phyloP scores from a whole-genome alignment of 768 basidiomycete species.

The Suillus alpinus region DNA sequence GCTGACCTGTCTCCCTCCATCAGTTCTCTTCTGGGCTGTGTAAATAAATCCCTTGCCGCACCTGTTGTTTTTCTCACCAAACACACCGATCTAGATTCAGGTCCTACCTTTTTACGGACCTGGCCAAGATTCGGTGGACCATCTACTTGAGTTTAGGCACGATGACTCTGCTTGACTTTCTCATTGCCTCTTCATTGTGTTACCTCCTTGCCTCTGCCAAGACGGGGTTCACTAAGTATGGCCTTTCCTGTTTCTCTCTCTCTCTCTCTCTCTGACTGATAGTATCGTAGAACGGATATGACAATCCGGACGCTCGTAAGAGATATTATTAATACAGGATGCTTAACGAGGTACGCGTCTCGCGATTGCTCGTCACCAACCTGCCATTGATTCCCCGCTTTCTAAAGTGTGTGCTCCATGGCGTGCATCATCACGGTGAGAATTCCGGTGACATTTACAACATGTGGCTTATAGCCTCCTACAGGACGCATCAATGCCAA shows the following conservation, averaged over 20 bases:
- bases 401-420: neutral
- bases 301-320: neutral
- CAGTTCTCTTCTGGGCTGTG: neutral
- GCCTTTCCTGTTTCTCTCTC: neutral
- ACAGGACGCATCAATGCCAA: slow-evolving; percentile 48
- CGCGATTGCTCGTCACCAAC: neutral
- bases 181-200: neutral
- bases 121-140: neutral
- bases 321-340: neutral
- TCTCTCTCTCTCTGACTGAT: neutral
- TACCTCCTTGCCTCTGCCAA: neutral
- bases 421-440: neutral
- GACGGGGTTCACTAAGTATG: neutral
- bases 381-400: neutral
- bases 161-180: slow-evolving; percentile 33
- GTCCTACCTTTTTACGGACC: neutral
- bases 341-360: neutral
- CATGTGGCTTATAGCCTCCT: neutral
- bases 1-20: neutral
- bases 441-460: neutral
- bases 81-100: neutral
- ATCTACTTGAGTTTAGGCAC: slow-evolving; percentile 21
- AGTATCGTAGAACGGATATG: neutral
- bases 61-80: neutral
- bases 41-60: neutral